Percentiles rank a stretch among this genome's conserved stretches.
Evolutionary conservation across 805 yeast genomes (phyloP).

Genomic region (Wilhelminamyces savonicus): DNA sequence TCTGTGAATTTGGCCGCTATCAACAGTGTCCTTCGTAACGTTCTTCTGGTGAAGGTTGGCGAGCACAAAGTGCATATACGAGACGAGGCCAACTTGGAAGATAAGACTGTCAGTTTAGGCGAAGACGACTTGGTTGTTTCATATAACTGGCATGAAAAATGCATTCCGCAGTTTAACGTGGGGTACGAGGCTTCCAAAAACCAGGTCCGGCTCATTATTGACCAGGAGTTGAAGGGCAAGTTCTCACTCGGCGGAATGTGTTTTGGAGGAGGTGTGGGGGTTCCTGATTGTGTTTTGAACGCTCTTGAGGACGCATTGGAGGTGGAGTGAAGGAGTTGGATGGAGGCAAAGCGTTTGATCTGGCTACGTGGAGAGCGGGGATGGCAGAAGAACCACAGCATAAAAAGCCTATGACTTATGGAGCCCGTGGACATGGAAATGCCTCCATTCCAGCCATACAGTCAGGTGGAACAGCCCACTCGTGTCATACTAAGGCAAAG

Average conservation of each 20-base stretch:
- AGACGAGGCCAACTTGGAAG: slow-evolving; percentile 14
- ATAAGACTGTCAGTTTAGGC: slow-evolving; percentile 7
- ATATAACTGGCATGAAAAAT: slow-evolving; percentile 32
- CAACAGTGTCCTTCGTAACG: slow-evolving; percentile 16
- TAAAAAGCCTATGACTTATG: too few relatives aligned
- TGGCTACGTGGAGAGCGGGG: too few relatives aligned
- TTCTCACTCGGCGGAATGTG: slow-evolving; percentile 75
- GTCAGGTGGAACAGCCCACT: too few relatives aligned
- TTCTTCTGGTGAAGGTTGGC: slow-evolving; percentile 16
- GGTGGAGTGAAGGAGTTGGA: too few relatives aligned
- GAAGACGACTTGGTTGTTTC: slow-evolving; percentile 26
- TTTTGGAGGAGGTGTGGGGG: slow-evolving; percentile 72
- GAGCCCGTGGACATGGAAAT: too few relatives aligned
- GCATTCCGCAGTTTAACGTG: slow-evolving; percentile 76
- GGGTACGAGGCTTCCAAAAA: slow-evolving; percentile 51
- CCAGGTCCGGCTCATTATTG: slow-evolving; percentile 24
- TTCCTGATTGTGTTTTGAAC: slow-evolving; percentile 76
- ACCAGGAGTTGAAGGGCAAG: slow-evolving; percentile 23
- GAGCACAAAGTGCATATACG: slow-evolving; percentile 18
- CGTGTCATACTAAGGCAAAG: too few relatives aligned
- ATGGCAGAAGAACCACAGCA: too few relatives aligned
- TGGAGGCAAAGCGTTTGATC: too few relatives aligned
- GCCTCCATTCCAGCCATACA: too few relatives aligned
- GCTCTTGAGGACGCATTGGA: slow-evolving; percentile 50
- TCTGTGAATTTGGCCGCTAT: slow-evolving; percentile 19